A percentile compares a stretch with the other conserved stretches of the same genome.
These are phyloP conservation scores for Hsuehochloa calcarea DNA, from an alignment of 176 grass and related monocot species.

Conservation along the genomic window DNA sequence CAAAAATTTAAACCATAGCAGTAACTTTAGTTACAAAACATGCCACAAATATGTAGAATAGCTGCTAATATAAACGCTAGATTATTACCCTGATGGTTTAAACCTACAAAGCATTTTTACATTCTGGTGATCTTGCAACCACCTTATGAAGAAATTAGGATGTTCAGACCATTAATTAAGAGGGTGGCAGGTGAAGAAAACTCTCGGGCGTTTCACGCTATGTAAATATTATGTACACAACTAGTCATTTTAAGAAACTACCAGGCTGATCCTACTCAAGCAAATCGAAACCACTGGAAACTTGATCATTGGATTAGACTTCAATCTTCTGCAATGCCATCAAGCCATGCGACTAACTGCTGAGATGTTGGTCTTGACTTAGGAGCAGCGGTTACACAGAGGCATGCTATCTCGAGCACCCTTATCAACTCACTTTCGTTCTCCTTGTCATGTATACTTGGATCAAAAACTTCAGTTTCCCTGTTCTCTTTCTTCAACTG, in stretches of 20 bases:
- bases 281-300: conserved; percentile 13
- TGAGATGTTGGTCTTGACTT: conserved; percentile 70
- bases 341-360: conserved; percentile 77
- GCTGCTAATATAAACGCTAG: background rate
- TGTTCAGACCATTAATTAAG: background rate
- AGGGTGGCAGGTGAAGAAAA: conserved; percentile 3
- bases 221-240: conserved; percentile 67
- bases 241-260: conserved; percentile 33
- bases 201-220: conserved; percentile 28
- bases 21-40: background rate
- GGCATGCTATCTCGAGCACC: conserved; percentile 81
- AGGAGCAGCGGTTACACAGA: conserved; percentile 64
- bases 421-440: conserved; percentile 43
- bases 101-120: conserved; percentile 33
- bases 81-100: conserved; percentile 24
- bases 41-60: background rate
- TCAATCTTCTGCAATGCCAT: conserved; percentile 43
- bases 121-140: conserved; percentile 42
- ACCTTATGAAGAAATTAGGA: conserved; percentile 33
- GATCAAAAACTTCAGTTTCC: conserved; percentile 75
- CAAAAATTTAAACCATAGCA: background rate
- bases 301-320: background rate
- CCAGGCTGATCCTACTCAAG: conserved; percentile 14
- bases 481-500: conserved; percentile 72
- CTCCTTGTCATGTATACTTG: conserved; percentile 52